These are phyloP conservation scores for Erodium trifolium DNA, from an alignment of 441 rosid genomes.

Conservation along the genomic window DNA sequence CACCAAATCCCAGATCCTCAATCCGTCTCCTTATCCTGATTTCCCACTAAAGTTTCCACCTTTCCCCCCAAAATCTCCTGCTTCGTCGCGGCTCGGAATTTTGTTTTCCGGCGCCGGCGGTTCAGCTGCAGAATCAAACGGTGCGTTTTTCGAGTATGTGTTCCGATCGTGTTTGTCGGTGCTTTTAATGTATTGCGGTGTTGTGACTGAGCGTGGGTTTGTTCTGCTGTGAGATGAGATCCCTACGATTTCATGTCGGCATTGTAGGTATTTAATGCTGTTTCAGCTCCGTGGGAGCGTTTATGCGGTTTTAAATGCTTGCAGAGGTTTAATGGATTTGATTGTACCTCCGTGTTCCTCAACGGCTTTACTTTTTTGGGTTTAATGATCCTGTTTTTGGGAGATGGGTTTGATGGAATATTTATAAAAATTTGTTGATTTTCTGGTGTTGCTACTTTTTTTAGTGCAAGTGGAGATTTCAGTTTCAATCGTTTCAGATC, in stretches of 20 bases:
- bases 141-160: background rate
- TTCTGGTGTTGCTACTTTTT: background rate
- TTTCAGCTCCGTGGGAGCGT: conserved; percentile 21
- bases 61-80: background rate
- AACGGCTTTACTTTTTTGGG: conserved; percentile 25
- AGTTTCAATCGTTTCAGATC: background rate
- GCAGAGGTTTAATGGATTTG: conserved; percentile 14
- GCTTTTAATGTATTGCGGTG: conserved; percentile 1
- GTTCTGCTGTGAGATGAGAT: conserved; percentile 23
- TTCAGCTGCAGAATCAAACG: background rate
- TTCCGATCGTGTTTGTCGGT: background rate
- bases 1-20: conserved; percentile 5
- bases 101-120: background rate
- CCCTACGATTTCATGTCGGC: conserved; percentile 34
- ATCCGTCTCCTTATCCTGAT: background rate
- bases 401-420: background rate
- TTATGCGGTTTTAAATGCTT: conserved; percentile 18
- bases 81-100: background rate
- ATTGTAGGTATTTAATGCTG: conserved; percentile 33
- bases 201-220: background rate
- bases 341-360: conserved; percentile 4
- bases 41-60: background rate
- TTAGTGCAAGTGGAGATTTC: background rate
- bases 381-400: conserved; percentile 9
- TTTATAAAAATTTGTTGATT: background rate